Percentiles rank a stretch among this genome's conserved stretches.
Evolutionary conservation across 1,139 yeast genomes (phyloP).

Genomic region (Kluyveromyces marxianus): DNA sequence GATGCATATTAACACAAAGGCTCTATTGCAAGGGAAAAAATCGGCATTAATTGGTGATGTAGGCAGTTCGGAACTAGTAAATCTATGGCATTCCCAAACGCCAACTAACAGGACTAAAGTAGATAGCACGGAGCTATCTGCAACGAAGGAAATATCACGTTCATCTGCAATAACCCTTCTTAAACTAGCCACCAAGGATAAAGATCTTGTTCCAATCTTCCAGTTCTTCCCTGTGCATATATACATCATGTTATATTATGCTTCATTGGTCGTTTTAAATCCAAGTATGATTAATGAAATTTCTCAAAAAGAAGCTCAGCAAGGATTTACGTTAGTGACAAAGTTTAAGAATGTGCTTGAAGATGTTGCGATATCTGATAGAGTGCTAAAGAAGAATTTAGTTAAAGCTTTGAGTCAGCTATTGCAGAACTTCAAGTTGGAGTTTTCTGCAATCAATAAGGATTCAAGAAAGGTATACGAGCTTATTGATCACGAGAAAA

Average conservation of each 20-base stretch:
- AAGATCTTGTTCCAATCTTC: conserved; percentile 49
- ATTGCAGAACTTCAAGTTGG: conserved; percentile 32
- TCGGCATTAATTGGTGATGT: conserved; percentile 21
- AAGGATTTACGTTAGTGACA: conserved; percentile 28
- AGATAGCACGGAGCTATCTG: conserved; percentile 11
- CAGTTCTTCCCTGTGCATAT: conserved; percentile 65
- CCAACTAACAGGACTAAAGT: neutral
- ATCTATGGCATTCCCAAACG: conserved; percentile 7
- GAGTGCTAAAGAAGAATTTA: conserved; percentile 44
- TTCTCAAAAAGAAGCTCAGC: conserved; percentile 13
- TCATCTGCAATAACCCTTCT: conserved; percentile 60
- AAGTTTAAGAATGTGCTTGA: conserved; percentile 38
- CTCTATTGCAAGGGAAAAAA: conserved; percentile 14
- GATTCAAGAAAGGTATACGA: conserved; percentile 18
- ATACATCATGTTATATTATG: conserved; percentile 63
- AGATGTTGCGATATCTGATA: conserved; percentile 47
- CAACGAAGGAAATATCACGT: conserved; percentile 43
- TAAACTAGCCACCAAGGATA: conserved; percentile 50
- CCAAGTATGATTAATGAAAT: conserved; percentile 25
- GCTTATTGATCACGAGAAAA: conserved; percentile 15
- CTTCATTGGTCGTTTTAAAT: conserved; percentile 49
- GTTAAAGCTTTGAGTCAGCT: conserved; percentile 40
- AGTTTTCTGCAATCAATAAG: conserved; percentile 8
- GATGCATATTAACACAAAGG: conserved; percentile 50
- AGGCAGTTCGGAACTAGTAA: conserved; percentile 21